Evolutionary conservation across 2,329 filamentous ascomycete genomes (phyloP), one percentile per base, ranked within the genome.

Genomic region (Pseudogymnoascus pannorum): DNA sequence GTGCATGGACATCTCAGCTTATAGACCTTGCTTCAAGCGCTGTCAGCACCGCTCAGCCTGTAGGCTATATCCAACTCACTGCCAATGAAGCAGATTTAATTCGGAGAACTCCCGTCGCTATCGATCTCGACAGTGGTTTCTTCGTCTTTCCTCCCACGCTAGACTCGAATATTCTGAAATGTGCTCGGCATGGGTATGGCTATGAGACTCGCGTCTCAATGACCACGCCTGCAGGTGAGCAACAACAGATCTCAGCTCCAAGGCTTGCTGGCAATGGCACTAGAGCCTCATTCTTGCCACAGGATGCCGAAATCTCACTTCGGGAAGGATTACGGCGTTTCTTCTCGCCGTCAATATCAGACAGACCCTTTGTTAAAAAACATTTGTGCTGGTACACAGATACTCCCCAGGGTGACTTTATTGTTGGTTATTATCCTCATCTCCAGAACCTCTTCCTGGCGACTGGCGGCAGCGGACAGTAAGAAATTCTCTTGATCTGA

Each of bases 71-170:
- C 64, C 76, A 79, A 60, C 78, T 91, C 59, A 82, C 81, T 0
- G 70, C 78, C 4, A 77, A 78, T 2, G 92, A 96, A 74, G 84
- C 91, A 73, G 75, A 77, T 11, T 74, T 74, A 4, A 77, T 96
- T 16, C 78, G 77, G 51, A 74, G 81, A 42, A 84, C 86, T 68
- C 91, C 91, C 0, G 87, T 90, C 3, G 75, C 88, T 35, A 74
- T 92, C 51, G 89, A 90, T 75, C 76, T 91, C 63, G 81, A 79
- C 54, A 83, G 80, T 3, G 88, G 88, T 8, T 78, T 88, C 60
- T 92, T 91, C 77, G 79, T 88, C 71, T 87, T 91, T 65, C 87
- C 87, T 4, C 87, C 88, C 0, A 75, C 74, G 0, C 74, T 75
- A 0, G 75, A 77, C 5, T 73, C 76, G 2, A 74, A 79, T 26